phyloP scores from a whole-genome alignment of 257 asterid genomes.

The Solanum peruvianum region DNA sequence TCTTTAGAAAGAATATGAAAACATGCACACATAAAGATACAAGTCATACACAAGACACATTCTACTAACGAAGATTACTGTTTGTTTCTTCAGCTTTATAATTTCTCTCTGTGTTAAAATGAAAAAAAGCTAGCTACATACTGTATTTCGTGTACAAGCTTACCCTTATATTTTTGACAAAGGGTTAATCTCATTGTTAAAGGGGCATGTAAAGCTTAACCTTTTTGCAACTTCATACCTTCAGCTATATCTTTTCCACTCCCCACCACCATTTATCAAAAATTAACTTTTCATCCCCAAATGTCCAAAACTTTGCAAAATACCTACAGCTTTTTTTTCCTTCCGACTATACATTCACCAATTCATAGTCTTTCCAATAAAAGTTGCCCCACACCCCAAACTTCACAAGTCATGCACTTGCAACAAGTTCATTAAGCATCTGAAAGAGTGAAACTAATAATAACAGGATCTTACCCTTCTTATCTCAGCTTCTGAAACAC shows the following conservation, averaged over 20 bases:
- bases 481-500: constrained; percentile 68
- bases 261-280: background rate
- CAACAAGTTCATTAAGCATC: background rate
- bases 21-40: background rate
- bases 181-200: background rate
- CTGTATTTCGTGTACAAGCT: background rate
- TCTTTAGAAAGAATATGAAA: background rate
- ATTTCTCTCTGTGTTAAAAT: background rate
- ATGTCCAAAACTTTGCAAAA: background rate
- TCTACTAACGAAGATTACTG: background rate
- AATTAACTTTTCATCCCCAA: background rate
- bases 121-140: background rate
- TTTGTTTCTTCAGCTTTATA: background rate
- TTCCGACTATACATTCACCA: background rate
- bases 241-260: background rate
- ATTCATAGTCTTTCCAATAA: background rate
- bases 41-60: background rate
- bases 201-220: background rate
- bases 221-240: background rate
- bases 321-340: background rate
- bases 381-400: background rate
- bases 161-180: background rate
- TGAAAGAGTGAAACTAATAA: background rate
- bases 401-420: background rate
- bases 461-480: constrained; percentile 43